Base-by-base conservation (phyloP, 805 yeast genomes). In the Candida chauliodis region DNA sequence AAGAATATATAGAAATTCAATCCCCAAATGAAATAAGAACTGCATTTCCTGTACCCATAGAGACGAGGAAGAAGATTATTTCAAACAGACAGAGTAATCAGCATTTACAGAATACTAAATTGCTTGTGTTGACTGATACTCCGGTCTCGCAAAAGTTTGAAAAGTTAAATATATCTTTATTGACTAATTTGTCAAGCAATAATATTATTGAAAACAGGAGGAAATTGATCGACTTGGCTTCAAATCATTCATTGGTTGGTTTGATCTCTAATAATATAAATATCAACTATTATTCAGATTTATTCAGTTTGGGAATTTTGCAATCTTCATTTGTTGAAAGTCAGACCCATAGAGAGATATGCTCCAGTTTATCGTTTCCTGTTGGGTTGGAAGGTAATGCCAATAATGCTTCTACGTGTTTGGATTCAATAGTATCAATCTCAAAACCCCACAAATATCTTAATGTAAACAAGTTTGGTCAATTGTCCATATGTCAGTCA, bases 281-380 rank as follows among this genome's bases (percentile, higher is more conserved):
- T 2, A 78, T 78, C 1, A 78, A 74, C 41, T 75, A 69, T 52
- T 61, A 69, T 33, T 56, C 73, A 1, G 81, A 75, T 48, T 53
- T 72, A 40, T 70, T 62, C 49, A 59, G 73, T 43, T 45, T 73
- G 18, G 75, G 75, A 0, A 46, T 71, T 21, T 61, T 75, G 5
- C 64, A 69, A 22, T 60, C 75, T 2, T 56, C 69, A 3, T 58
- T 70, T 29, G 46, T 66, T 21, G 79, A 75, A 51, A 69, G 74
- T 20, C 78, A 73, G 48, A 50, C 69, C 40, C 77, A 73, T 56
- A 52, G 78, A 42, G 79, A 73, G 45, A 50, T 74, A 41, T 67
- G 66, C n/a, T 70, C 76, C 6, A 79, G 79, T 1, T 52, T 63
- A 16, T 69, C 78, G 0, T 73, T 63, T 52, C 70, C 78, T 1